phyloP scores from a whole-genome alignment of 441 rosid species.

The Omphalea diandra region DNA sequence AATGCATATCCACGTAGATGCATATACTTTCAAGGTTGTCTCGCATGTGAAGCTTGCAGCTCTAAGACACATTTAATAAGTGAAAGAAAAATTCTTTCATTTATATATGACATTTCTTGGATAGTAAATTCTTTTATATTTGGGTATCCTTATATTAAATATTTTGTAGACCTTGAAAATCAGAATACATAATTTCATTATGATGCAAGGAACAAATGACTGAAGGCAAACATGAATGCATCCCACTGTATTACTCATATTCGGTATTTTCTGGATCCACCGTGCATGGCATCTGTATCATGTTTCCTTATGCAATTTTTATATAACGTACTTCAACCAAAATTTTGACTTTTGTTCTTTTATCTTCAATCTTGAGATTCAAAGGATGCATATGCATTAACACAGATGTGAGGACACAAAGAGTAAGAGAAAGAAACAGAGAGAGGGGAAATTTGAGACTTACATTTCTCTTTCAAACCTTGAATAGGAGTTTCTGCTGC shows the following conservation, averaged over 20 bases:
- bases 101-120: no score
- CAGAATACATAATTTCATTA: background rate
- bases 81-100: no score
- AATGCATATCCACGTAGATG: background rate
- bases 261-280: background rate
- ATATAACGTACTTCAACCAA: background rate
- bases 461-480: conserved; percentile 39
- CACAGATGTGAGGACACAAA: no score
- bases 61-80: no score
- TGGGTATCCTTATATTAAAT: background rate
- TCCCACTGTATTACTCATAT: background rate
- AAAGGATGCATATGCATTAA: no score
- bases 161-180: background rate
- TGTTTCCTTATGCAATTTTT: background rate
- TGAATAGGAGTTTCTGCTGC: conserved; percentile 21
- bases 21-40: background rate
- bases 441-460: conserved; percentile 22
- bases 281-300: background rate
- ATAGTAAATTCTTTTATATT: background rate
- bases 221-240: background rate
- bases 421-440: background rate
- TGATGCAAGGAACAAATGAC: background rate
- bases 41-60: no score
- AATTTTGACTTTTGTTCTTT: no score
- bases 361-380: no score